Percentiles rank a stretch among this genome's conserved stretches.
phyloP scores from a whole-genome alignment of 352 stramenopile genomes.

The Globisporangium nunn region DNA sequence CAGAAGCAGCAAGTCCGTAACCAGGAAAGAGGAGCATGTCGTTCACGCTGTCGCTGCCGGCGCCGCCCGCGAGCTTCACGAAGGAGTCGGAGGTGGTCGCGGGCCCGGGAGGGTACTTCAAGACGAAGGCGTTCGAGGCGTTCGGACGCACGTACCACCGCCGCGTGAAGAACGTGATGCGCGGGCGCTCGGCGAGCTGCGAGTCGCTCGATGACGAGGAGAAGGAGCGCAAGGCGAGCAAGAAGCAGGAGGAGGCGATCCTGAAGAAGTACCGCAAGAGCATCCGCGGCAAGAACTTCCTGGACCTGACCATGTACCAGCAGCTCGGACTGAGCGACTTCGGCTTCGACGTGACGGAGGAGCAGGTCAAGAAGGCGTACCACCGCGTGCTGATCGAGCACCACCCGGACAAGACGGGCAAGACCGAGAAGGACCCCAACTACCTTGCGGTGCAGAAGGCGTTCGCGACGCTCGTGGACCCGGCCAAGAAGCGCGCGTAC shows the following conservation, averaged over 20 bases:
- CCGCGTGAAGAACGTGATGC: slow-evolving; percentile 66
- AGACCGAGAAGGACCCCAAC: slow-evolving; percentile 87
- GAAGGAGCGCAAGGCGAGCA: slow-evolving; percentile 44
- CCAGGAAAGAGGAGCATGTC: slow-evolving; percentile 13
- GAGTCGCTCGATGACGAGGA: slow-evolving; percentile 67
- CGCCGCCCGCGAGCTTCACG: slow-evolving; percentile 37
- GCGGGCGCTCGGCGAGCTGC: slow-evolving; percentile 68
- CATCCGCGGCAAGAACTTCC: slow-evolving; percentile 75
- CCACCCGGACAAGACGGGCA: slow-evolving; percentile 84
- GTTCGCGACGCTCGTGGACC: slow-evolving; percentile 74
- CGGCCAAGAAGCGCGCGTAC: slow-evolving; percentile 78
- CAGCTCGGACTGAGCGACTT: slow-evolving; percentile 69
- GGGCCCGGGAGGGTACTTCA: slow-evolving; percentile 65
- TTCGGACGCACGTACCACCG: slow-evolving; percentile 66
- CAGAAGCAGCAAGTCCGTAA: background rate
- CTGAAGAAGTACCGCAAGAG: slow-evolving; percentile 79
- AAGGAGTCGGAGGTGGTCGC: slow-evolving; percentile 45
- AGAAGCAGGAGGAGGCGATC: slow-evolving; percentile 60
- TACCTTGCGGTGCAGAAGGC: slow-evolving; percentile 83
- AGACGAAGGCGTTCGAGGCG: slow-evolving; percentile 69
- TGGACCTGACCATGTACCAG: slow-evolving; percentile 84
- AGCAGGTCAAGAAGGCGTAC: slow-evolving; percentile 86
- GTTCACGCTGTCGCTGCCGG: slow-evolving; percentile 55
- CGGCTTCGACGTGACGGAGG: slow-evolving; percentile 75
- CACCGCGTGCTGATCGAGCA: slow-evolving; percentile 85